Base-by-base conservation (phyloP, 306 rosid genomes). In the Datisca glomerata region DNA sequence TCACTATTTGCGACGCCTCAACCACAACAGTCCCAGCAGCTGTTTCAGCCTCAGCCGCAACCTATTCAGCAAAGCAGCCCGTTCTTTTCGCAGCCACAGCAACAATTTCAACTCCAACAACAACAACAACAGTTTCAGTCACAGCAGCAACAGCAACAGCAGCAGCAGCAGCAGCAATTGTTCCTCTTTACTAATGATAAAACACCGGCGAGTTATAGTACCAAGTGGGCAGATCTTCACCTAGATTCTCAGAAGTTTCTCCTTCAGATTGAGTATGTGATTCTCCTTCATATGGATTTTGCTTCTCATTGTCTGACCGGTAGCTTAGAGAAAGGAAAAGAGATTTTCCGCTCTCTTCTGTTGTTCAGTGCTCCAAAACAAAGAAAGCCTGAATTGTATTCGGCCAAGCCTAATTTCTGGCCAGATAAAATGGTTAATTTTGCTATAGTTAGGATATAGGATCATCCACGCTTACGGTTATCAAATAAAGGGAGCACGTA, bases 191-290 rank as follows among this genome's bases (percentile, higher is more conserved):
- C 94, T 0, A 73, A 64, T 20, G 96, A 85, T 43, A 84, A 57
- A 51, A 22, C 85, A 52, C 92, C 94, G 9, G 96, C 94, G 12
- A 91, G 42, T 69, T 91, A 80, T 54, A 48, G 87, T 22, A 75
- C 85, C 56, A 85, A 91, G 63, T 91, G 98, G 98, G 61, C 80
- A 10, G 98, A 91, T 53, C 86, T 91, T 51, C 96, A 91, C 41
- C 92, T 92, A 1, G 96, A 84, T 56, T 91, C 94, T 29, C 98
- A 78, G 92, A 91, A 91, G 63, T 21, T 63, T 58, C 81, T 91
- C 44, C 85, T 85, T 51, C 84, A 66, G 71, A 84, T 91, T 41
- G 98, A 84, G 98, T 91, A 66, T 38, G 72, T 56, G 36, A 18
- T 21, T 29, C 15, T 14, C 3, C 27, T 47, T 13, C 21, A 4